phyloP scores from a whole-genome alignment of 2,329 filamentous ascomycete species.

The Bipolaris sorokiniana region DNA sequence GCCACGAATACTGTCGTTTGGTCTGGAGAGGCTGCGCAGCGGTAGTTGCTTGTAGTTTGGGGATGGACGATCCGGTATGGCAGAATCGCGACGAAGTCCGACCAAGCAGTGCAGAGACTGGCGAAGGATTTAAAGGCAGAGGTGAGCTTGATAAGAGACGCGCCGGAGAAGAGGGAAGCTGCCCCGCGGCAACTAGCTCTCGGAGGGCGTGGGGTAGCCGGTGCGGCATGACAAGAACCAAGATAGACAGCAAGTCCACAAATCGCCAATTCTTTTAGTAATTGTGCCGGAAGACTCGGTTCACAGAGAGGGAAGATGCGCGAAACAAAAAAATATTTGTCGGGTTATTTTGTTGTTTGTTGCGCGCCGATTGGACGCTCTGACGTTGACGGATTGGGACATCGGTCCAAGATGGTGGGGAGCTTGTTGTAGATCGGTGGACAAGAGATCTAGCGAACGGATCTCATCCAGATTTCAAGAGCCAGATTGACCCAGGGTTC shows the following conservation, averaged over 20 bases:
- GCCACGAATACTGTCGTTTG: conserved; percentile 17
- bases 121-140: conserved; percentile 2
- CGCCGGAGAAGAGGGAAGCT: conserved; percentile 10
- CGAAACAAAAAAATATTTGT: conserved; percentile 6
- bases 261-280: conserved; percentile 18
- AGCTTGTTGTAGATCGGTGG: conserved; percentile 29
- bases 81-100: conserved; percentile 7
- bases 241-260: conserved; percentile 11
- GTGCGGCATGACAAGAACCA: conserved; percentile 23
- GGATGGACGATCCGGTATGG: conserved; percentile 4
- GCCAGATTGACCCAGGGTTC: conserved; percentile 1
- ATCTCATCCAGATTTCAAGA: conserved; percentile 16
- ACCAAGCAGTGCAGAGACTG: conserved; percentile 1
- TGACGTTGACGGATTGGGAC: conserved; percentile 30
- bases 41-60: conserved; percentile 1
- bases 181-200: conserved; percentile 22
- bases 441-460: conserved; percentile 16
- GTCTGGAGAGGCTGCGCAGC: conserved; percentile 1
- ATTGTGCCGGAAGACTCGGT: conserved; percentile 29
- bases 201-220: conserved; percentile 34
- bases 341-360: conserved; percentile 24
- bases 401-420: conserved; percentile 7
- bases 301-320: conserved; percentile 21
- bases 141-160: conserved; percentile 16
- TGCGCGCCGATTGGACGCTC: conserved; percentile 37